These are phyloP conservation scores for Phalaenopsis equestris DNA, from an alignment of 106 monocot species.

Conservation along the genomic window DNA sequence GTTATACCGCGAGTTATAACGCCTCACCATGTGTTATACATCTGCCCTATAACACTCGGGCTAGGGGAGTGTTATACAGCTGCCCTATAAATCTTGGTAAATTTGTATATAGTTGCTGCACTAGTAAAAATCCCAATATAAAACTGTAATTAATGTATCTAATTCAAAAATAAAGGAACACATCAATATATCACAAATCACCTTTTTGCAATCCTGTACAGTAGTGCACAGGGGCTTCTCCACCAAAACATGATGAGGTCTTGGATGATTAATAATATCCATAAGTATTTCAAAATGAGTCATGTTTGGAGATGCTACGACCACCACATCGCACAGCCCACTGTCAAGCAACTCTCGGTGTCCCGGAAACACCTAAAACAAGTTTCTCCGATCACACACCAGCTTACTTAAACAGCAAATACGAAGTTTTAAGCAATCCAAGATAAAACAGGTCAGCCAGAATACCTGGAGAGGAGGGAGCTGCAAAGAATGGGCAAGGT, in stretches of 20 bases:
- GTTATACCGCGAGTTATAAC: too few species aligned
- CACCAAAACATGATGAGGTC: slow-evolving; percentile 64
- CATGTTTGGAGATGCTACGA: slow-evolving; percentile 94
- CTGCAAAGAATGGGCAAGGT: slow-evolving; percentile 46
- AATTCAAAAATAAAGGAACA: neutral
- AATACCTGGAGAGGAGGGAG: slow-evolving; percentile 22
- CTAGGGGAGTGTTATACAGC: too few species aligned
- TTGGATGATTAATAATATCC: slow-evolving; percentile 60
- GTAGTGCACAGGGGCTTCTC: slow-evolving; percentile 94
- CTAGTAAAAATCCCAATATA: too few species aligned
- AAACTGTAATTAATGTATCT: too few species aligned
- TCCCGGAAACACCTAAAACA: slow-evolving; percentile 40
- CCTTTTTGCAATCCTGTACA: slow-evolving; percentile 67
- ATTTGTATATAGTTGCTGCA: too few species aligned
- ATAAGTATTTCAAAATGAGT: slow-evolving; percentile 86
- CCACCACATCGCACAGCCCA: slow-evolving; percentile 76
- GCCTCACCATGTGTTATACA: too few species aligned
- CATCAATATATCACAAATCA: neutral
- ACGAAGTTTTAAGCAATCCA: neutral
- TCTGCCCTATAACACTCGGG: too few species aligned
- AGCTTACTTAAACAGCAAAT: neutral
- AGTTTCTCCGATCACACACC: neutral
- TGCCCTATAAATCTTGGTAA: too few species aligned
- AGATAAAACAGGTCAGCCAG: neutral
- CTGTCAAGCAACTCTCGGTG: slow-evolving; percentile 72